A percentile compares a stretch with the other conserved stretches of the same genome.
These are phyloP conservation scores for Calycina marina DNA, from an alignment of 2,329 filamentous ascomycete genomes.

Conservation along the genomic window DNA sequence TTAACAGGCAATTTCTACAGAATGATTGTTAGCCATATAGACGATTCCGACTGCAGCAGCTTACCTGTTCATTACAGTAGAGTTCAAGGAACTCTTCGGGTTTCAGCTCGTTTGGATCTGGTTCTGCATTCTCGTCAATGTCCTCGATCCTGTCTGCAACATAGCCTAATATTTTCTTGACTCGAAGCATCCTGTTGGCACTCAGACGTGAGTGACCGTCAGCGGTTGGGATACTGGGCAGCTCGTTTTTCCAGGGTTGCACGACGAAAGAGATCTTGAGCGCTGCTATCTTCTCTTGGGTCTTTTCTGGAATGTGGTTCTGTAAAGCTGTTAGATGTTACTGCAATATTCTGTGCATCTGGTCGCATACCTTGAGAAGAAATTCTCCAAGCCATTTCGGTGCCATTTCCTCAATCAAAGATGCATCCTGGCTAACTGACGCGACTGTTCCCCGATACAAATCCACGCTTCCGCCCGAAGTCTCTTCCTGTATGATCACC, in stretches of 20 bases:
- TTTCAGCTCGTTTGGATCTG: constrained; percentile 45
- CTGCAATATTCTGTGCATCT: neutral
- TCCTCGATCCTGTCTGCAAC: constrained; percentile 83
- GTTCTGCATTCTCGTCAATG: constrained; percentile 40
- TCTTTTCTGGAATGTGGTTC: constrained; percentile 70
- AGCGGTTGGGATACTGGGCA: constrained; percentile 59
- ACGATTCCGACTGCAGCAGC: too few species aligned
- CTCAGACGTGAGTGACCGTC: constrained; percentile 84
- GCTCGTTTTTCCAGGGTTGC: constrained; percentile 59
- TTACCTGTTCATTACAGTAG: constrained; percentile 83
- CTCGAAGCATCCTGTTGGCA: constrained; percentile 89
- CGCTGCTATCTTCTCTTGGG: too few species aligned
- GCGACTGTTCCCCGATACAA: constrained; percentile 82
- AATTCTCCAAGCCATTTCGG: constrained; percentile 90
- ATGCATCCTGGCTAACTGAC: constrained; percentile 59
- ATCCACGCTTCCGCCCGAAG: constrained; percentile 58
- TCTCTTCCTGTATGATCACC: constrained; percentile 57
- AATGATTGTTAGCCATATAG: too few species aligned
- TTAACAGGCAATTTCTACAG: constrained; percentile 45
- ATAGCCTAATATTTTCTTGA: constrained; percentile 87
- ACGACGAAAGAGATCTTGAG: constrained; percentile 93
- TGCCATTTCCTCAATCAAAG: constrained; percentile 71
- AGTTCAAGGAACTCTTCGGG: constrained; percentile 91
- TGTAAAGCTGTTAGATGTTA: constrained; percentile 24
- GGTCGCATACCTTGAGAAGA: constrained; percentile 45